Conservation (phyloP, 2,329 filamentous ascomycete species). For the Annulohypoxylon truncatum region DNA sequence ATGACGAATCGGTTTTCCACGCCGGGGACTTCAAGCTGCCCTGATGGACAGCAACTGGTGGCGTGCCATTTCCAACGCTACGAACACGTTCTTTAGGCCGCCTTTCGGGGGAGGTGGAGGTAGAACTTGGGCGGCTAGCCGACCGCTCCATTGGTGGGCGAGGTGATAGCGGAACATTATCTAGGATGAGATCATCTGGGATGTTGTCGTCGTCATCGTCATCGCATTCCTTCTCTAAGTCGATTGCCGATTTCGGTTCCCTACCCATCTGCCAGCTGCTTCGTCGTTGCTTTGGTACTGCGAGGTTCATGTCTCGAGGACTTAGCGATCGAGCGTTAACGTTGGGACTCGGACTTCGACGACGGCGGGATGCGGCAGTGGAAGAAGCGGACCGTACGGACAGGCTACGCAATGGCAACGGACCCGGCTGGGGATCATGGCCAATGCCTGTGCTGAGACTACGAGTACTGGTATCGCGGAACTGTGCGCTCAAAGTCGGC, state of each 20-base stretch:
- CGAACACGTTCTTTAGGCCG: conserved; percentile 62
- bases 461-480: conserved; percentile 59
- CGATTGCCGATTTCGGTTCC: conserved; percentile 73
- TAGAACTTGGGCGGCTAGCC: conserved; percentile 64
- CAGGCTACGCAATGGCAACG: conserved; percentile 51
- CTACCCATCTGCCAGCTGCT: conserved; percentile 78
- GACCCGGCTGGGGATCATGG: conserved; percentile 47
- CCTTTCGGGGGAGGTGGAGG: conserved; percentile 65
- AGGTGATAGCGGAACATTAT: conserved; percentile 87
- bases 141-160: conserved; percentile 68
- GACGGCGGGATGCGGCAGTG: conserved; percentile 54
- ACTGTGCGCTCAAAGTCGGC: conserved; percentile 59
- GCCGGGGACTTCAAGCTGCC: conserved; percentile 69
- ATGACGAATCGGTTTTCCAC: conserved; percentile 61
- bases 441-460: conserved; percentile 50
- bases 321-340: conserved; percentile 54
- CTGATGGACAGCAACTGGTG: conserved; percentile 67
- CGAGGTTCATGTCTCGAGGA: conserved; percentile 56
- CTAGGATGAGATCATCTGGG: conserved; percentile 80
- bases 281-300: conserved; percentile 58
- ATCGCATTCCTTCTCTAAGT: conserved; percentile 81
- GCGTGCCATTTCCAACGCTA: conserved; percentile 73
- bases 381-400: conserved; percentile 56
- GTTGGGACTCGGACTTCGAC: conserved; percentile 65
- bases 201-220: conserved; percentile 82